phyloP scores from a whole-genome alignment of 352 stramenopile genomes.

The Phytophthora fragariaefolia region DNA sequence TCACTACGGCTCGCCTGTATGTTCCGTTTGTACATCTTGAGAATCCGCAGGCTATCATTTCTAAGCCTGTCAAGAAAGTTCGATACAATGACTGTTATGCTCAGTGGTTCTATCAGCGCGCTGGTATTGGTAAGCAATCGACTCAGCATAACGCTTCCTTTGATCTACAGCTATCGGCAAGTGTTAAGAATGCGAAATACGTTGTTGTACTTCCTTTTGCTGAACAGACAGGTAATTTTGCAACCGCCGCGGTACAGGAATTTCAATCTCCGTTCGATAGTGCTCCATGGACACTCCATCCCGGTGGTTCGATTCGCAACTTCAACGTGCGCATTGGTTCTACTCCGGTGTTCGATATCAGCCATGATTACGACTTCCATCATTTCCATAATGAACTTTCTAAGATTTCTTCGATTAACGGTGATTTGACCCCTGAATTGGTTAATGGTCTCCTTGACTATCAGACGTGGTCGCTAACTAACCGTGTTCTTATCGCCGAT shows the following conservation, averaged over 20 bases:
- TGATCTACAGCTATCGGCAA: conserved; percentile 1
- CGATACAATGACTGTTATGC: neutral
- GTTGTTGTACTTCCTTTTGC: neutral
- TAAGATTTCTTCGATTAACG: neutral
- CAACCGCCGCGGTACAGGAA: neutral
- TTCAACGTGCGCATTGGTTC: neutral
- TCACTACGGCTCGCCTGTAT: conserved; percentile 9
- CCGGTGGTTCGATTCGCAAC: neutral
- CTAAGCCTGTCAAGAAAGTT: conserved; percentile 11
- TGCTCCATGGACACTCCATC: neutral
- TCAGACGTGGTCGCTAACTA: neutral
- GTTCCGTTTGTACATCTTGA: conserved; percentile 8
- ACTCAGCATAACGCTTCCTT: neutral
- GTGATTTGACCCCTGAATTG: neutral
- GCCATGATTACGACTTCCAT: no score
- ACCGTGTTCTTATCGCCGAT: neutral
- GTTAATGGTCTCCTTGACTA: neutral
- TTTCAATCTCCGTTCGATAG: neutral
- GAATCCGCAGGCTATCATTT: conserved; percentile 7
- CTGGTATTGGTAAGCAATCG: neutral
- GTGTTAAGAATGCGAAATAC: neutral
- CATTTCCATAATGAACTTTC: neutral
- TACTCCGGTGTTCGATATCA: neutral
- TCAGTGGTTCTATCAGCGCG: neutral
- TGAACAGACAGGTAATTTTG: neutral